Percentiles rank a stretch among this genome's conserved stretches.
These are phyloP conservation scores for Epichloe uncinata DNA, from an alignment of 2,329 filamentous ascomycete species.

Conservation along the genomic window DNA sequence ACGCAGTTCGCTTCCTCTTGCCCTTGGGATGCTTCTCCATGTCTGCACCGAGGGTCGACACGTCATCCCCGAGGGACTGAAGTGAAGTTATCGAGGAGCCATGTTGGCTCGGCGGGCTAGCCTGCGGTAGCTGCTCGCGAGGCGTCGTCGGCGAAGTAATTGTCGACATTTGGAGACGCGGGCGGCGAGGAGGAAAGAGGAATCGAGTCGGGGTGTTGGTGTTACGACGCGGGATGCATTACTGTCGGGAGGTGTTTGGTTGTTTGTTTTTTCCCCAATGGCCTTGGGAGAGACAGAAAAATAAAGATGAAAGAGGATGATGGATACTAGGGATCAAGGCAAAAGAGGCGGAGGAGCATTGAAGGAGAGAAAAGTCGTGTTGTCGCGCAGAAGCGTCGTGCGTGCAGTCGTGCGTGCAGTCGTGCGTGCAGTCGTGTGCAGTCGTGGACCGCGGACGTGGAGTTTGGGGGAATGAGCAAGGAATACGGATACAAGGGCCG, in stretches of 20 bases:
- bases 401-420: background rate
- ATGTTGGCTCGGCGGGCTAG: conserved; percentile 13
- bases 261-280: background rate
- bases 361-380: background rate
- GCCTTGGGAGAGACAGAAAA: background rate
- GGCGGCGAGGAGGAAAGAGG: background rate
- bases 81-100: conserved; percentile 10
- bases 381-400: conserved; percentile 8
- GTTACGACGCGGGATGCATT: conserved; percentile 7
- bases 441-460: conserved; percentile 5
- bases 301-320: background rate
- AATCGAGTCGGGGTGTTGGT: background rate
- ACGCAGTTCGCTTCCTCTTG: conserved; percentile 52
- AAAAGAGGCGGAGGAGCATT: background rate
- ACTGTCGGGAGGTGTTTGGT: background rate
- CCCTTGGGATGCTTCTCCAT: conserved; percentile 39
- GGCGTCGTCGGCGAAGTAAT: conserved; percentile 9
- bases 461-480: conserved; percentile 7
- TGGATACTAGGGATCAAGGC: background rate
- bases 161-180: conserved; percentile 14
- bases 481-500: conserved; percentile 1
- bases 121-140: conserved; percentile 13
- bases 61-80: conserved; percentile 4
- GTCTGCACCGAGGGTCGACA: conserved; percentile 7
- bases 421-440: background rate